Evolutionary conservation across 345 rosid species (phyloP).

Genomic region (Pistacia atlantica): DNA sequence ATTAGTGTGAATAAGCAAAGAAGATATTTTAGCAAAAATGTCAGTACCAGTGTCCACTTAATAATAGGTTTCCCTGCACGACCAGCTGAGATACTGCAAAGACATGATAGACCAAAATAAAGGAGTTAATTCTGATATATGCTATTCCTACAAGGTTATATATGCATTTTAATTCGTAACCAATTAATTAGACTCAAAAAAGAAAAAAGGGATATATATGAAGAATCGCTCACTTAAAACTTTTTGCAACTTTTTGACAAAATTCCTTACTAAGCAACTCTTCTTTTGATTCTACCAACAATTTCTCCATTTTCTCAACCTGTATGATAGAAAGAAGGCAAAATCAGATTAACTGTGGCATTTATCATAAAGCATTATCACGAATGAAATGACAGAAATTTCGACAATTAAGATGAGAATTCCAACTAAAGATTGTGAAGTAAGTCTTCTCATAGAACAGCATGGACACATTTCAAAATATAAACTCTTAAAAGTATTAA

Average conservation of each 20-base stretch:
- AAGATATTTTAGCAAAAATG: not conserved
- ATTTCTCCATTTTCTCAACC: constrained; percentile 64
- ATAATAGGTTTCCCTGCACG: constrained; percentile 72
- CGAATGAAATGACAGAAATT: not conserved
- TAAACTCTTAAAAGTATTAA: no score
- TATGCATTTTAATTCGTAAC: not conserved
- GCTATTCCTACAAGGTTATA: not conserved
- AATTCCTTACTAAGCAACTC: constrained; percentile 44
- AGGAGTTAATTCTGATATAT: constrained; percentile 14
- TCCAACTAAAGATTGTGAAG: not conserved
- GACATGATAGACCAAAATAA: constrained; percentile 5
- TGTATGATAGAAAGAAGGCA: constrained; percentile 13
- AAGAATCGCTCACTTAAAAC: constrained; percentile 50
- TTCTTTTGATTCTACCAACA: constrained; percentile 34
- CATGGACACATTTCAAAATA: not conserved
- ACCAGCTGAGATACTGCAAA: constrained; percentile 60
- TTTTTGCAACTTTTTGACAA: constrained; percentile 54
- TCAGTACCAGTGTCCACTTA: constrained; percentile 62
- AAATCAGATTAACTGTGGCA: not conserved
- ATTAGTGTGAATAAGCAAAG: constrained; percentile 3
- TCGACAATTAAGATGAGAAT: constrained; percentile 3
- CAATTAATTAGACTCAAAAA: not conserved
- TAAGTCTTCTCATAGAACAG: not conserved
- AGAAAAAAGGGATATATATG: not conserved
- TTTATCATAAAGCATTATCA: constrained; percentile 4